phyloP scores from a whole-genome alignment of 768 basidiomycete species.

The Termitomyces bulborhizus region DNA sequence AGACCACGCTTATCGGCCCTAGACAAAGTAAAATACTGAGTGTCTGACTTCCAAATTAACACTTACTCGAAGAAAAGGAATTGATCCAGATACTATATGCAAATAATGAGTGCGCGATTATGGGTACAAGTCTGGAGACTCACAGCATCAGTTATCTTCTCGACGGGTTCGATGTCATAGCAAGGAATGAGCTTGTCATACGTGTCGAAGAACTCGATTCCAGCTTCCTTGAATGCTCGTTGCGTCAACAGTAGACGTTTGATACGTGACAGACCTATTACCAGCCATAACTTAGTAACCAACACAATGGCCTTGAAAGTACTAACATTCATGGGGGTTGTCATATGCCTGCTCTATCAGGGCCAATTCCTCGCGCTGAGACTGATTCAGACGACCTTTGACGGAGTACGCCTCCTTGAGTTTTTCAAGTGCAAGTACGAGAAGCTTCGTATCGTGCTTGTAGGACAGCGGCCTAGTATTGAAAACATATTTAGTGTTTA shows the following conservation, averaged over 20 bases:
- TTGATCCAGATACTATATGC: conserved; percentile 81
- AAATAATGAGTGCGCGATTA: conserved; percentile 11
- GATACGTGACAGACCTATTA: conserved; percentile 82
- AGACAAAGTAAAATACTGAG: conserved; percentile 1
- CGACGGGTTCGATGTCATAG: conserved; percentile 98
- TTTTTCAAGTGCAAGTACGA: conserved; percentile 96
- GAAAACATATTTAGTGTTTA: background rate
- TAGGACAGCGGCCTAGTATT: conserved; percentile 79
- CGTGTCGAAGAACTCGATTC: conserved; percentile 95
- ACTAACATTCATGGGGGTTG: conserved; percentile 93
- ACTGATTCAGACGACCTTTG: conserved; percentile 95
- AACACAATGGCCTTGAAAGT: background rate
- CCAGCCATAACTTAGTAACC: background rate
- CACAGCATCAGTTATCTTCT: conserved; percentile 98
- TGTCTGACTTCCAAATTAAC: background rate
- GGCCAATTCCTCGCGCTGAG: conserved; percentile 95
- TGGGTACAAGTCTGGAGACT: conserved; percentile 20
- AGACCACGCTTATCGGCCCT: conserved; percentile 93
- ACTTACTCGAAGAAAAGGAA: conserved; percentile 92
- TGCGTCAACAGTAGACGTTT: conserved; percentile 96
- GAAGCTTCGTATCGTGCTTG: conserved; percentile 97
- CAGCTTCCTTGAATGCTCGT: conserved; percentile 97
- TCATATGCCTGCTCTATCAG: conserved; percentile 99
- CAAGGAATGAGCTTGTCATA: conserved; percentile 98
- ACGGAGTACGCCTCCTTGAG: conserved; percentile 98